Evolutionary conservation across 495 filamentous ascomycete genomes (phyloP).

Genomic region (Corynascus novoguineensis): DNA sequence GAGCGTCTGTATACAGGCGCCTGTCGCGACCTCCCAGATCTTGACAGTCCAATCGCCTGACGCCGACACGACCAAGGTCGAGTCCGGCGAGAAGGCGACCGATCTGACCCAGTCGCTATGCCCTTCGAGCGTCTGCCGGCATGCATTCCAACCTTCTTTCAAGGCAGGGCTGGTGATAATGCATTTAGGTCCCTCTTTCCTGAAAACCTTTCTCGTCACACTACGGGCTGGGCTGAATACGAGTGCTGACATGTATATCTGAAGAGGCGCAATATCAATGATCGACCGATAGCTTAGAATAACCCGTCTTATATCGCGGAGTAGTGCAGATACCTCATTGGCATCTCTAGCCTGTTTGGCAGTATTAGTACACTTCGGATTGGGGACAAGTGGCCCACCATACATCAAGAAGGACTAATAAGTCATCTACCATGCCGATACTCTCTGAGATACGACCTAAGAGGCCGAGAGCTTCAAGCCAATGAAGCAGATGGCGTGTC

Average conservation of each 20-base stretch:
- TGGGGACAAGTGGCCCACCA: background rate
- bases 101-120: background rate
- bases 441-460: constrained; percentile 32
- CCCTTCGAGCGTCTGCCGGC: too few species aligned
- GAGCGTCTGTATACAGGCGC: constrained; percentile 12
- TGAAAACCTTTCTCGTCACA: constrained; percentile 1
- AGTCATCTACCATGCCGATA: too few species aligned
- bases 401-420: background rate
- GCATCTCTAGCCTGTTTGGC: too few species aligned
- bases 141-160: constrained; percentile 31
- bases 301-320: background rate
- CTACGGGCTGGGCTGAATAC: background rate
- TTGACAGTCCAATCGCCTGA: constrained; percentile 31
- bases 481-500: constrained; percentile 38
- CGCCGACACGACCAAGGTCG: constrained; percentile 27
- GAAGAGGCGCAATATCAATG: background rate
- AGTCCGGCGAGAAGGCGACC: constrained; percentile 14
- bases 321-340: background rate
- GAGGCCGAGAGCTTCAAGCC: constrained; percentile 29
- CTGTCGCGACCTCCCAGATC: constrained; percentile 34
- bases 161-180: constrained; percentile 28
- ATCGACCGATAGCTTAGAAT: background rate
- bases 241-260: background rate
- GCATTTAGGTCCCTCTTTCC: constrained; percentile 9
- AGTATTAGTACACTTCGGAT: background rate